Base-by-base conservation (phyloP, 2,329 filamentous ascomycete species). In the Clonostachys chloroleuca region DNA sequence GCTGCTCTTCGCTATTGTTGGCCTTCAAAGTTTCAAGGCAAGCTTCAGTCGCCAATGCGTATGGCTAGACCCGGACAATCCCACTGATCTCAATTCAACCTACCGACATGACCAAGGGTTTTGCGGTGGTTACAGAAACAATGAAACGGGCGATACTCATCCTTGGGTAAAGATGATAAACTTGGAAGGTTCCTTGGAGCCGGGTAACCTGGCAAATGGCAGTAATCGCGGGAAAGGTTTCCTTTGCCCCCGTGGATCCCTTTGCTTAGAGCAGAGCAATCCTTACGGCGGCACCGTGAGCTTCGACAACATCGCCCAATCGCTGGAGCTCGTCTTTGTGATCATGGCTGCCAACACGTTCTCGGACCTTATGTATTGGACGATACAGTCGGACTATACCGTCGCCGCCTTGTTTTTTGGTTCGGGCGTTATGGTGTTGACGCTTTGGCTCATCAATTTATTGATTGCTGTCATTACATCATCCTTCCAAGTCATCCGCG, bases 301-400 rank as follows among this genome's bases (percentile, higher is more conserved):
- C 63, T 99, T 97, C 60, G 94, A 99, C 71, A 92, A 97, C 61
- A 95, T 99, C 39, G 69, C 89, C 33, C 85, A 97, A 53, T 96
- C 92, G 0, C 70, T 97, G 45, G 91, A 99, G 68, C 74, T 97
- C 49, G 92, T 99, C 3, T 99, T 99, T 61, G 90, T 99, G 45
- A 86, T 99, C 61, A 99, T 99, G 89, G 96, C 90, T 58, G 92
- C 91, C 43, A 99, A 99, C 63, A 99, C 94, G 0, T 99, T 95
- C 66, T 87, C 90, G 2, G 90, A 97, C 65, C 72, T 97, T 46
- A 90, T 99, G 75, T 99, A 99, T 66, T 88, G 90, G 57, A 91
- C 92, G 5, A 91, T 88, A 46, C 84, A 95, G 59, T 95, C 89
- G 24, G 94, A 99, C 63, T 97, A 95, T 58, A 78, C 95, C 7